A percentile compares a stretch with the other conserved stretches of the same genome.
Conservation (phyloP, 1,284 basidiomycete species). For the Microbotryum violaceum region DNA sequence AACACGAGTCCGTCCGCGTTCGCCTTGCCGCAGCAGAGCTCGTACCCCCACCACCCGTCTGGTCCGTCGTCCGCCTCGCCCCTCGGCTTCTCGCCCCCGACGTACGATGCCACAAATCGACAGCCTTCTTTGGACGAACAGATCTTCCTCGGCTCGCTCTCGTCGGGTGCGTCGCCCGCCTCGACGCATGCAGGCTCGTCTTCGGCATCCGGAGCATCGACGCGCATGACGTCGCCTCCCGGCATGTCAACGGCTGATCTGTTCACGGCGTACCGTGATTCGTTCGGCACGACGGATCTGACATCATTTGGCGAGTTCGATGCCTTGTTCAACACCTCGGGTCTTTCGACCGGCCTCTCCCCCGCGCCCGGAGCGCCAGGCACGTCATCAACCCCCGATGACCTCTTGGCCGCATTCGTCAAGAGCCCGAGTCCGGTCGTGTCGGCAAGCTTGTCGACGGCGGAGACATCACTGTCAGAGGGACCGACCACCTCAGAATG, state of each 20-base stretch:
- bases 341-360: background rate
- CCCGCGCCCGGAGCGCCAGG: background rate
- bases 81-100: background rate
- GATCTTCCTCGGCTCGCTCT: background rate
- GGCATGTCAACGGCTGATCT: constrained; percentile 8
- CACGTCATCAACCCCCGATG: background rate
- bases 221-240: background rate
- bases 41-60: background rate
- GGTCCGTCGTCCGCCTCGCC: too few species aligned
- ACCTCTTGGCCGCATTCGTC: constrained; percentile 2
- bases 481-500: background rate
- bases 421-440: constrained; percentile 3
- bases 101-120: background rate
- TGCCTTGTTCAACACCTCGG: constrained; percentile 16
- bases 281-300: constrained; percentile 9
- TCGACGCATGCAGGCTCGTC: background rate
- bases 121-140: background rate
- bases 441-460: too few species aligned
- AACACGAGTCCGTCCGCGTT: background rate
- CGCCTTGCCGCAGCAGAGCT: background rate
- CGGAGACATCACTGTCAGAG: background rate
- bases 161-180: background rate
- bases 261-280: constrained; percentile 28
- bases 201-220: background rate
- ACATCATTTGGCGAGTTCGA: constrained; percentile 24